Evolutionary conservation across 345 rosid species (phyloP).

Genomic region (Arabidopsis thaliana): TAIR10.1 NC_003076.8:5679001-5679500

Average conservation of each 20-base stretch:
- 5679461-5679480: background rate
- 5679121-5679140: slow-evolving; percentile 48
- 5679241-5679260: slow-evolving; percentile 38
- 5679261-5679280: background rate
- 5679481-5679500: background rate
- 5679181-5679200: slow-evolving; percentile 42
- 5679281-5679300: slow-evolving; percentile 21
- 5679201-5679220: slow-evolving; percentile 39
- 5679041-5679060: background rate
- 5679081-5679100: slow-evolving; percentile 10
- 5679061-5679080: background rate
- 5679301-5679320: slow-evolving; percentile 18
- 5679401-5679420: background rate
- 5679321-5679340: slow-evolving; percentile 47
- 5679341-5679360: slow-evolving; percentile 48
- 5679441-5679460: slow-evolving; percentile 6
- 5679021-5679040: background rate
- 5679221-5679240: slow-evolving; percentile 43
- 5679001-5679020: background rate
- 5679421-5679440: background rate
- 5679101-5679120: slow-evolving; percentile 32
- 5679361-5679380: slow-evolving; percentile 45
- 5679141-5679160: slow-evolving; percentile 51
- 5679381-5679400: slow-evolving; percentile 31
- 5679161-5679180: slow-evolving; percentile 47